Conservation (phyloP, 163 green algal species). For the Scenedesmus sp. region DNA sequence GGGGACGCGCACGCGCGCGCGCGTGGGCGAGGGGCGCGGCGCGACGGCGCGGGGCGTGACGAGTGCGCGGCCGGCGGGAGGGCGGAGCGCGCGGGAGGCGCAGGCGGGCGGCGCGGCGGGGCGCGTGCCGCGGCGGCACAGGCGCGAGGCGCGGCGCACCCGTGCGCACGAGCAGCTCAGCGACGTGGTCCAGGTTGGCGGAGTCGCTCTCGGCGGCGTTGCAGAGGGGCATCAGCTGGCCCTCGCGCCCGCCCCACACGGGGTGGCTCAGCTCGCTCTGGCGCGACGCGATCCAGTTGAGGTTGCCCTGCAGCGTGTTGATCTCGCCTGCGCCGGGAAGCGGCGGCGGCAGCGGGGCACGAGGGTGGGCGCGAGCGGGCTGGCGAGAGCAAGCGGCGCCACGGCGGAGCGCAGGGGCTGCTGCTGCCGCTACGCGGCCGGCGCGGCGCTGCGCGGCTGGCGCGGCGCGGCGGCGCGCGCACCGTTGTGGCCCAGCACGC, state of each 20-base stretch:
- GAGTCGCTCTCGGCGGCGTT: slow-evolving; percentile 86
- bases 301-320: slow-evolving; percentile 99
- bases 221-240: slow-evolving; percentile 90
- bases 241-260: slow-evolving; percentile 92
- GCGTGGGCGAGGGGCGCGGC: too few relatives aligned
- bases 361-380: too few relatives aligned
- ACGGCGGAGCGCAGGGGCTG: not conserved
- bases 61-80: too few relatives aligned
- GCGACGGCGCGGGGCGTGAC: too few relatives aligned
- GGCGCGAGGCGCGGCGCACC: too few relatives aligned
- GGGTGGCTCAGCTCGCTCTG: slow-evolving; percentile 89
- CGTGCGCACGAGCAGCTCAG: slow-evolving; percentile 90
- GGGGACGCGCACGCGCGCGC: too few relatives aligned
- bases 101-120: too few relatives aligned
- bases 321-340: slow-evolving; percentile 85
- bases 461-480: slow-evolving; percentile 4
- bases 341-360: too few relatives aligned
- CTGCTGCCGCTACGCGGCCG: not conserved
- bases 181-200: slow-evolving; percentile 97
- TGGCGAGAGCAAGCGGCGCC: not conserved
- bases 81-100: too few relatives aligned
- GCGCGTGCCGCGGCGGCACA: not conserved
- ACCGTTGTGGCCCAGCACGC: slow-evolving; percentile 99
- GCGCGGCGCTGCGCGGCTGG: not conserved
- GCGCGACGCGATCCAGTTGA: slow-evolving; percentile 98